These are phyloP conservation scores for Candida rishiriensis DNA, from an alignment of 805 yeast genomes.

Conservation along the genomic window DNA sequence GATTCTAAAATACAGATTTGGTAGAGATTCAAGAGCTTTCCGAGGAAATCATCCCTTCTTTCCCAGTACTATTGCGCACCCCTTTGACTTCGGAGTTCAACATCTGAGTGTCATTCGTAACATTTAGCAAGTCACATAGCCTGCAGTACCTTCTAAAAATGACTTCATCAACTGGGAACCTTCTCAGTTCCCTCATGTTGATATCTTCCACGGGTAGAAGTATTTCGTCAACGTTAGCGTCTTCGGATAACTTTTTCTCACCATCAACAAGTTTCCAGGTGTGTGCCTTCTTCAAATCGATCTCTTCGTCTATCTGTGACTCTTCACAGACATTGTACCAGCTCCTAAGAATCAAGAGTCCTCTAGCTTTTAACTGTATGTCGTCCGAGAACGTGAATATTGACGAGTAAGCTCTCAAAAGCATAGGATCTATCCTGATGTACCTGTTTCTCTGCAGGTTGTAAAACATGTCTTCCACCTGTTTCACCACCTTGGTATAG, in stretches of 20 bases:
- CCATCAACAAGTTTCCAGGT: conserved; percentile 4
- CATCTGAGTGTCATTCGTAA: no score
- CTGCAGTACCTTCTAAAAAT: conserved; percentile 9
- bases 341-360: conserved; percentile 20
- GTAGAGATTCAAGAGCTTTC: no score
- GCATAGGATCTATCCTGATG: conserved; percentile 15
- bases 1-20: no score
- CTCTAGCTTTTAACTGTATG: conserved; percentile 21
- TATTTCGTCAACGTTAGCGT: conserved; percentile 4
- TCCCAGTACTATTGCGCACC: no score
- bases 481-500: conserved; percentile 14
- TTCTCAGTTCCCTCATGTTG: conserved; percentile 14
- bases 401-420: conserved; percentile 22
- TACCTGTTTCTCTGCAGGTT: conserved; percentile 16
- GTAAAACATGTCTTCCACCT: conserved; percentile 19
- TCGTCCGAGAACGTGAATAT: conserved; percentile 25
- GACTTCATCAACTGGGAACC: conserved; percentile 21
- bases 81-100: no score
- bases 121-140: no score
- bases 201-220: conserved; percentile 13
- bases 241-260: conserved; percentile 5
- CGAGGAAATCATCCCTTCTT: no score
- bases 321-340: conserved; percentile 26
- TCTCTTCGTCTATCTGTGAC: conserved; percentile 13
- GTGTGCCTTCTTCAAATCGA: conserved; percentile 3